Percentiles rank a stretch among this genome's conserved stretches.
phyloP scores from a whole-genome alignment of 768 basidiomycete genomes.

The Leccinum fibrillosum region DNA sequence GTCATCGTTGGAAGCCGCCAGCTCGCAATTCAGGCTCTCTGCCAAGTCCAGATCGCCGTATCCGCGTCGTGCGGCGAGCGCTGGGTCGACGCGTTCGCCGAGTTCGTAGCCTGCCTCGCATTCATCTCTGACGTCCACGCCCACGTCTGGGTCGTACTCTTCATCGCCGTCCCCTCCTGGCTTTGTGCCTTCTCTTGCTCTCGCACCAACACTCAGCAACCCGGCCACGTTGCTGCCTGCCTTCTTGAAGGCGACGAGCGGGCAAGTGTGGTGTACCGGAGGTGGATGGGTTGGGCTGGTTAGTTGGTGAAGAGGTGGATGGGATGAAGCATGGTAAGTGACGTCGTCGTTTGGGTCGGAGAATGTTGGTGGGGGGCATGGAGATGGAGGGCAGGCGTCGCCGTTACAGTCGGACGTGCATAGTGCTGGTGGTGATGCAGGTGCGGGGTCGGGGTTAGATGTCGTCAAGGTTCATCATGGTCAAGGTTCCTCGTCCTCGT shows the following conservation, averaged over 20 bases:
- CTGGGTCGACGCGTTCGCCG: conserved; percentile 9
- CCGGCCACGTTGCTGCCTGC: conserved; percentile 19
- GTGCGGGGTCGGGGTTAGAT: not conserved
- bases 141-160: conserved; percentile 5
- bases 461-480: too few species aligned
- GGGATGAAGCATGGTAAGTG: not conserved
- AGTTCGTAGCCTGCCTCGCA: conserved; percentile 3
- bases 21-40: not conserved
- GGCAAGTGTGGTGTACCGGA: conserved; percentile 11
- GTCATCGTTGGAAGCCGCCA: not conserved
- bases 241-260: conserved; percentile 19
- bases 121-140: conserved; percentile 7
- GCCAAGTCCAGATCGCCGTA: conserved; percentile 16
- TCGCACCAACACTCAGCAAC: not conserved
- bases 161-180: conserved; percentile 6
- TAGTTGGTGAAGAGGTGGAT: conserved; percentile 13
- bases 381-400: not conserved
- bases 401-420: not conserved
- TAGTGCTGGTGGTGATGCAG: not conserved
- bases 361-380: not conserved
- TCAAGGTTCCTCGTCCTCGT: too few species aligned
- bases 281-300: conserved; percentile 15
- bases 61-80: conserved; percentile 1
- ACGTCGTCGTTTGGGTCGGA: conserved; percentile 1
- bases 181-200: too few species aligned